Conservation (phyloP, 352 stramenopile genomes). For the Pythium utonaiense region DNA sequence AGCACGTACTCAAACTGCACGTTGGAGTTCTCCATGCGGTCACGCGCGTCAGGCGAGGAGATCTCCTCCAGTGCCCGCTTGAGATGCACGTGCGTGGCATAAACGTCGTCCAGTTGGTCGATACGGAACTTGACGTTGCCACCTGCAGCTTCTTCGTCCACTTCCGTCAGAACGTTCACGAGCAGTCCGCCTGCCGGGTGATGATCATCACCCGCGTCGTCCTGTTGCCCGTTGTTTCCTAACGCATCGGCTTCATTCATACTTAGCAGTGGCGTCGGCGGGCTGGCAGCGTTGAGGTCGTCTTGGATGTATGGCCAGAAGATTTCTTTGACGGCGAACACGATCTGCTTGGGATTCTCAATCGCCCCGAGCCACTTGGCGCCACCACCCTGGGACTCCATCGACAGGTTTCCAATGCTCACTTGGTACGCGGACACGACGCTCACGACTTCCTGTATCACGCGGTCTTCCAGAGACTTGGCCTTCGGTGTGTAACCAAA, state of each 20-base stretch:
- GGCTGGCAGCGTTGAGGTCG: slow-evolving; percentile 12
- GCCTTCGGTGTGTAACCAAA: slow-evolving; percentile 48
- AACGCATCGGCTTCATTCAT: slow-evolving; percentile 3
- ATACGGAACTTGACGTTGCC: slow-evolving; percentile 72
- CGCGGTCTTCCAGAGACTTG: slow-evolving; percentile 62
- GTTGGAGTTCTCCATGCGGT: slow-evolving; percentile 76
- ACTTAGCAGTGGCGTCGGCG: slow-evolving; percentile 4
- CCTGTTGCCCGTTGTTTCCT: neutral
- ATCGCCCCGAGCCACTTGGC: slow-evolving; percentile 31
- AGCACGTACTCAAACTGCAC: slow-evolving; percentile 79
- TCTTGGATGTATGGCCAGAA: slow-evolving; percentile 66
- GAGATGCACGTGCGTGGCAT: slow-evolving; percentile 70
- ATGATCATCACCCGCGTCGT: slow-evolving; percentile 18
- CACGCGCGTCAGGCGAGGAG: slow-evolving; percentile 59
- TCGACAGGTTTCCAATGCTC: slow-evolving; percentile 34
- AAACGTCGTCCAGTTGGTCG: slow-evolving; percentile 50
- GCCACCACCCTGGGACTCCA: slow-evolving; percentile 21
- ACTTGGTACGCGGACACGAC: slow-evolving; percentile 66
- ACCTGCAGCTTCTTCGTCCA: slow-evolving; percentile 57
- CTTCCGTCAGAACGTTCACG: slow-evolving; percentile 64
- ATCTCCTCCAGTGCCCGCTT: slow-evolving; percentile 56
- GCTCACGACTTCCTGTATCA: slow-evolving; percentile 66
- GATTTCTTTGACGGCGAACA: slow-evolving; percentile 76
- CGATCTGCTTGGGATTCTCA: slow-evolving; percentile 50
- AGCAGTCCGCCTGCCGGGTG: slow-evolving; percentile 35